Evolutionary conservation across 345 rosid genomes (phyloP).

Genomic region (Raphanus raphanistrum): DNA sequence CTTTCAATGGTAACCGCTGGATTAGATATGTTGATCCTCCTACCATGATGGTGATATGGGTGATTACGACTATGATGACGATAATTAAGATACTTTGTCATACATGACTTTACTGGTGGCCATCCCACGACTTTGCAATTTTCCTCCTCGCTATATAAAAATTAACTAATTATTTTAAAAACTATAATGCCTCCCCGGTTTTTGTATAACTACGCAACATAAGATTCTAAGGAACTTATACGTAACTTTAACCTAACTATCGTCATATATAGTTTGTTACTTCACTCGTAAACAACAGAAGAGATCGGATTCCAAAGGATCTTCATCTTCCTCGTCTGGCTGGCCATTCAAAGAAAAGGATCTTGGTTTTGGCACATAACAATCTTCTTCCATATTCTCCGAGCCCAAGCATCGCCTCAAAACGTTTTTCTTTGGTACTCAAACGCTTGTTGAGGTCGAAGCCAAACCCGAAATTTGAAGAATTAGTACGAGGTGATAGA

Average conservation of each 20-base stretch:
- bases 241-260: neutral
- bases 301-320: conserved; percentile 35
- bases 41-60: conserved; percentile 35
- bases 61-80: conserved; percentile 33
- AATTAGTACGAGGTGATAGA: conserved; percentile 27
- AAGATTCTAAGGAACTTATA: neutral
- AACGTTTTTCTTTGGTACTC: conserved; percentile 5
- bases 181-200: neutral
- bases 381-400: neutral
- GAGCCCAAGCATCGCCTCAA: neutral
- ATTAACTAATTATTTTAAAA: neutral
- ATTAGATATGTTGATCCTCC: conserved; percentile 25
- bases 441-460: conserved; percentile 34
- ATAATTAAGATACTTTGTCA: conserved; percentile 46
- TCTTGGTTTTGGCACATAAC: neutral
- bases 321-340: conserved; percentile 56
- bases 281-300: conserved; percentile 45
- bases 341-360: conserved; percentile 41
- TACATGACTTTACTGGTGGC: conserved; percentile 78
- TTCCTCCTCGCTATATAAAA: conserved; percentile 41
- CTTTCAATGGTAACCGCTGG: conserved; percentile 12
- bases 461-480: conserved; percentile 24
- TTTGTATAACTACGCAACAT: neutral
- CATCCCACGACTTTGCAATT: conserved; percentile 54
- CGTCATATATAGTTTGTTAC: conserved; percentile 11